Evolutionary conservation across 2,329 filamentous ascomycete genomes (phyloP).

Genomic region (Fusarium sulawesiense): DNA sequence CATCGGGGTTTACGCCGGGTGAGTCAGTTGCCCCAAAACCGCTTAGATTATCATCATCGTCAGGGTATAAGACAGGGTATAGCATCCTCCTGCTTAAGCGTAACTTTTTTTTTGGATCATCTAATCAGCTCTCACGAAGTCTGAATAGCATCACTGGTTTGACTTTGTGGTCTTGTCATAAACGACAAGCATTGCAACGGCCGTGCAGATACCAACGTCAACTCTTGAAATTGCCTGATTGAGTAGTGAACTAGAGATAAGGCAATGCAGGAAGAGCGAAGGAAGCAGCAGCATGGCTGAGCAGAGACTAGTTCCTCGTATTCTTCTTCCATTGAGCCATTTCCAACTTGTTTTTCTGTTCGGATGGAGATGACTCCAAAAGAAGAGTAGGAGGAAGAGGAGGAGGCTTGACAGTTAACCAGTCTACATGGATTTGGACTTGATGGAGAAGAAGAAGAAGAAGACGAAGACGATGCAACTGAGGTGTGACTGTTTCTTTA

Average conservation of each 20-base stretch:
- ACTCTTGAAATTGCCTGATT: slow-evolving; percentile 1
- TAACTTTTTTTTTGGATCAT: background rate
- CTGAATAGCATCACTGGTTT: background rate
- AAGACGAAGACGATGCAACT: background rate
- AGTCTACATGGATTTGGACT: background rate
- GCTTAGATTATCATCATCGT: background rate
- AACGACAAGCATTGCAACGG: background rate
- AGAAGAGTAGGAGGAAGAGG: background rate
- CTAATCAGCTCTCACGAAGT: background rate
- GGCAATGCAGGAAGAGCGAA: background rate
- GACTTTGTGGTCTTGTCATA: background rate
- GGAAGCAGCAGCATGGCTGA: background rate
- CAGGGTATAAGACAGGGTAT: background rate
- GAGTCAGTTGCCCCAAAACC: slow-evolving; percentile 31
- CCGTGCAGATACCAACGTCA: background rate
- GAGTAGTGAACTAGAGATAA: background rate
- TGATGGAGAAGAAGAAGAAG: too few relatives aligned
- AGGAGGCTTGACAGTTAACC: background rate
- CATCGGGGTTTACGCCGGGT: slow-evolving; percentile 29
- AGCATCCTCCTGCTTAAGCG: background rate
- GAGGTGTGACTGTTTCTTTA: slow-evolving; percentile 6
- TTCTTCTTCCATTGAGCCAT: background rate
- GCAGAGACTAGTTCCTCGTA: slow-evolving; percentile 5
- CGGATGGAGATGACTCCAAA: background rate
- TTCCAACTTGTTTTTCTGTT: background rate